phyloP scores from a whole-genome alignment of 2,329 filamentous ascomycete species.

The Immersiporthe knoxdaviesiana region DNA sequence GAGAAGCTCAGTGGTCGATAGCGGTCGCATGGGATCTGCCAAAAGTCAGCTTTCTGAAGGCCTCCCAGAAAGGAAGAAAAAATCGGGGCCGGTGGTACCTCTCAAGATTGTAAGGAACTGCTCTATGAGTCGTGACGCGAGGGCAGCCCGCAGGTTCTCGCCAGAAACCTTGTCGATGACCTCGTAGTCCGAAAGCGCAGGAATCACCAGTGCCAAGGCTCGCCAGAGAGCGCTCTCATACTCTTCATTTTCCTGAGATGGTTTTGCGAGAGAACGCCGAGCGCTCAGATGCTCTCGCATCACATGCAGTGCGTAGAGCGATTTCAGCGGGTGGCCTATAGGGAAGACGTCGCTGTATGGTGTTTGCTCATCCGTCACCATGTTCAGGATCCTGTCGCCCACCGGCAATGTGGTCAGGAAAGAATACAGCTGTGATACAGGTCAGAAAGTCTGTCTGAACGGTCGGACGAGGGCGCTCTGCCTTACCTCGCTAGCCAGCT shows the following conservation, averaged over 20 bases:
- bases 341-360: conserved; percentile 68
- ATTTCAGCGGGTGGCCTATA: conserved; percentile 69
- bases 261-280: conserved; percentile 31
- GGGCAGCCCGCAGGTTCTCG: conserved; percentile 49
- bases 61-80: background rate
- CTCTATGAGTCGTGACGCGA: conserved; percentile 60
- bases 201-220: conserved; percentile 58
- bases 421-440: conserved; percentile 59
- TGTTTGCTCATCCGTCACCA: conserved; percentile 58
- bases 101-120: conserved; percentile 59
- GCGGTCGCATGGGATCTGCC: conserved; percentile 29
- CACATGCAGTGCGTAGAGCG: conserved; percentile 72
- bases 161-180: conserved; percentile 51
- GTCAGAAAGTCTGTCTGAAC: conserved; percentile 31
- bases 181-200: conserved; percentile 62
- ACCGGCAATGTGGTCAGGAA: conserved; percentile 74
- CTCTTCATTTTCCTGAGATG: conserved; percentile 28
- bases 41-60: conserved; percentile 9
- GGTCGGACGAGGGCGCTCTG: background rate
- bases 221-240: conserved; percentile 45
- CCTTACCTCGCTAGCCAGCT: conserved; percentile 67
- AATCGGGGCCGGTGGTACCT: conserved; percentile 45
- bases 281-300: conserved; percentile 64
- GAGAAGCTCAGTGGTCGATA: conserved; percentile 31
- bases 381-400: conserved; percentile 62